Evolutionary conservation across 768 basidiomycete genomes (phyloP), one percentile per base, ranked within the genome.

Genomic region (Tylopilus intermedius): DNA sequence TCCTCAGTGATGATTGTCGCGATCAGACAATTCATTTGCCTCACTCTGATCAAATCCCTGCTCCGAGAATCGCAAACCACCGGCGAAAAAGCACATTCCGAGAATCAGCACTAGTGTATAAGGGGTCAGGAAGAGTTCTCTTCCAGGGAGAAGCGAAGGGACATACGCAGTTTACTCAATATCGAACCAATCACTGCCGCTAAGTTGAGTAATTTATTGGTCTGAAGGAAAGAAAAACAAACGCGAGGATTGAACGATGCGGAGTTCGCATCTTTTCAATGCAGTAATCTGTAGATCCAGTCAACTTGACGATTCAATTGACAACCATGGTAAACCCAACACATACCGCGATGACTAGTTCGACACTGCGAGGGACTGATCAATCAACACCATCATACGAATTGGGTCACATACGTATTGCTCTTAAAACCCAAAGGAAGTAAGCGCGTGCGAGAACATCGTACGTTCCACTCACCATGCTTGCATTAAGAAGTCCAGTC

Each of bases 51-150:
- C 83, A 61, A 90, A 88, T 1, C 84, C 88, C 70, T 91, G 90
- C 59, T 90, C 85, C 18, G 84, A 86, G 62, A 81, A 91, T 59
- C 79, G 79, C 47, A 83, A 71, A 18, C 90, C 90, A 51, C 89
- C 90, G 21, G 86, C 88, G 59, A 92, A 91, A 72, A 92, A 92
- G 62, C 90, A 91, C 90, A 93, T 90, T 45, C 90, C 90, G 29
- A 92, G 76, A 15, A 93, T 83, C 46, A 94, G 76, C 32, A 91
- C 86, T 88, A 46, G 14, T 21, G 14, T 14, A 47, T 47, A 39
- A 22, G 26, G 39, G 8, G 45, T 69, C 30, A 62, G 53, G 18
- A 38, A 15, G 11, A 22, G 47, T 18, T 13, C 5, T 30, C 13
- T 8, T 33, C 15, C 10, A 53, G 21, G 54, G 58, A 35, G 24